Percentiles rank a stretch among this genome's conserved stretches.
Conservation (phyloP, 768 basidiomycete species). For the Basidioascus undulatus region DNA sequence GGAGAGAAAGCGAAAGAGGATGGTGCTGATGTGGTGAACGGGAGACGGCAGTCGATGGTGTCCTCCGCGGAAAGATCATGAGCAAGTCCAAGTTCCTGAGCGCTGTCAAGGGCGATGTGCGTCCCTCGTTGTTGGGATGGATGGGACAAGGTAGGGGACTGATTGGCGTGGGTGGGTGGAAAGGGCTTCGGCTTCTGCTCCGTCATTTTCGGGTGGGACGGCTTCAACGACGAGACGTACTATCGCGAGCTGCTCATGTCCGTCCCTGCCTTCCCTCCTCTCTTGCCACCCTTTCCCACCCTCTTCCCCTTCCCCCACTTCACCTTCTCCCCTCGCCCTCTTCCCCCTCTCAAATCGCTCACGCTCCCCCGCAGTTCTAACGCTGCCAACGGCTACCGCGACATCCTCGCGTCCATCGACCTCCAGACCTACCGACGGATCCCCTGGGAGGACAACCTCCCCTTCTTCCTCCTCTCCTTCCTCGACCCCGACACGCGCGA, state of each 20-base stretch:
- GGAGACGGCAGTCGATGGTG: constrained; percentile 48
- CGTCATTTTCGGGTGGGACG: constrained; percentile 52
- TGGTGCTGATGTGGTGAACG: neutral
- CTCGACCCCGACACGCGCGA: constrained; percentile 59
- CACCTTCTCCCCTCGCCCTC: neutral
- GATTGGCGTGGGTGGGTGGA: too few relatives aligned
- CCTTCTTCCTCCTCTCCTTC: constrained; percentile 84
- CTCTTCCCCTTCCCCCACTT: too few relatives aligned
- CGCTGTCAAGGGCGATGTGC: constrained; percentile 37
- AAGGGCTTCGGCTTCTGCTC: constrained; percentile 86
- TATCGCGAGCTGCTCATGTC: constrained; percentile 1
- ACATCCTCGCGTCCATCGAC: constrained; percentile 67
- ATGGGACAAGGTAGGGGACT: too few relatives aligned
- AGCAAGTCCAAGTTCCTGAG: constrained; percentile 76
- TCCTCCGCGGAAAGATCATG: constrained; percentile 79
- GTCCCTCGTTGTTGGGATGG: too few relatives aligned
- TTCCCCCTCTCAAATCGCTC: constrained; percentile 44
- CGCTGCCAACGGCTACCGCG: constrained; percentile 71
- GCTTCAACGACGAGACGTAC: neutral
- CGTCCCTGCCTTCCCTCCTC: neutral
- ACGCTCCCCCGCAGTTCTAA: constrained; percentile 85
- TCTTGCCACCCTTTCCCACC: too few relatives aligned
- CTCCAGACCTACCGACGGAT: constrained; percentile 67
- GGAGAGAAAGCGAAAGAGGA: too few relatives aligned
- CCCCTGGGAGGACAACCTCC: constrained; percentile 72